Conservation (phyloP, 164 flowering plant genomes). For the Magnolia officinalis region DNA sequence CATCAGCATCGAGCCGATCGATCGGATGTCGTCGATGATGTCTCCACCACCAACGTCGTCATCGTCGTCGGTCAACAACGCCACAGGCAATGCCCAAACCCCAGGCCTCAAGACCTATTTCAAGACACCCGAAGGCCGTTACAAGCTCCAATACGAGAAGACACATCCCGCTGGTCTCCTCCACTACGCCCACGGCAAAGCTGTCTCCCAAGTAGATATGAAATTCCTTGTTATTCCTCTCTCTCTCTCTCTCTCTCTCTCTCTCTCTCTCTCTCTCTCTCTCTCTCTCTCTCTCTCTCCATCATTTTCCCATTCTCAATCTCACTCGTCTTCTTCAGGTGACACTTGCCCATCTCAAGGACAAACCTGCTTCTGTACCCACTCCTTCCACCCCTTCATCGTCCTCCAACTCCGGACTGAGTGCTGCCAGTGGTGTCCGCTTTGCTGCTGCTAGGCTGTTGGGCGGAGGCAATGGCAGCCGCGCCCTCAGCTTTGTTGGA, state of each 20-base stretch:
- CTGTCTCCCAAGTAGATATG: slow-evolving; percentile 69
- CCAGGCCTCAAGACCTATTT: slow-evolving; percentile 88
- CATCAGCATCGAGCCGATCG: neutral
- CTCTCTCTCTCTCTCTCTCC: neutral
- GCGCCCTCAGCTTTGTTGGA: slow-evolving; percentile 86
- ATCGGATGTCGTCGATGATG: slow-evolving; percentile 9
- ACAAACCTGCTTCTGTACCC: slow-evolving; percentile 52
- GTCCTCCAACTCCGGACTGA: slow-evolving; percentile 44
- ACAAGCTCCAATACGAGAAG: slow-evolving; percentile 90
- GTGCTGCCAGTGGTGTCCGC: slow-evolving; percentile 67
- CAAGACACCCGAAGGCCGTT: slow-evolving; percentile 95
- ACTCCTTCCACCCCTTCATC: slow-evolving; percentile 10
- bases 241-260: neutral
- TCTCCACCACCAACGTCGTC: slow-evolving; percentile 2
- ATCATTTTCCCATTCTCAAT: neutral
- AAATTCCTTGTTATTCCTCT: neutral
- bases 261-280: too few relatives aligned
- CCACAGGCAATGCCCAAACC: slow-evolving; percentile 38
- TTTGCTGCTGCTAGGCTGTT: slow-evolving; percentile 82
- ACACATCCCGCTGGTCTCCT: slow-evolving; percentile 81
- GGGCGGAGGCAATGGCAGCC: slow-evolving; percentile 79
- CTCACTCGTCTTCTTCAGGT: slow-evolving; percentile 38
- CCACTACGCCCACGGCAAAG: slow-evolving; percentile 81
- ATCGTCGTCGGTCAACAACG: neutral
- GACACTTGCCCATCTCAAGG: slow-evolving; percentile 83